These are phyloP conservation scores for Rossbeevera mucosa DNA, from an alignment of 768 basidiomycete genomes.

Conservation along the genomic window DNA sequence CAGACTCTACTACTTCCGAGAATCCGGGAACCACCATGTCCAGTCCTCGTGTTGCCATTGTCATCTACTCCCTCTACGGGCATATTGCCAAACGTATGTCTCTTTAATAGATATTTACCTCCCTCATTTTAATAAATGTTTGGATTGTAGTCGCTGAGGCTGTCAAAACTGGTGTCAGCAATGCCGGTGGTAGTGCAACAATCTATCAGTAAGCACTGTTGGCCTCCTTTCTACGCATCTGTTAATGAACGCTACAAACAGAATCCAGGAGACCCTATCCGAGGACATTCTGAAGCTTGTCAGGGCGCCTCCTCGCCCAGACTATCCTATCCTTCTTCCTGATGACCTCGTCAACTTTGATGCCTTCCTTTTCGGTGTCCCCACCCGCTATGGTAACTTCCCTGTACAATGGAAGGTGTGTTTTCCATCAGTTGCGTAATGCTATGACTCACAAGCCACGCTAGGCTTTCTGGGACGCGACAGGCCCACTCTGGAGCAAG, in stretches of 20 bases:
- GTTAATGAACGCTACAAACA: constrained; percentile 20
- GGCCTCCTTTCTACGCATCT: not conserved
- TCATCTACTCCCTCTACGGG: constrained; percentile 50
- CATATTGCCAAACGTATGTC: constrained; percentile 43
- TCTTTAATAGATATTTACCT: not conserved
- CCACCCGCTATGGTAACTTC: constrained; percentile 46
- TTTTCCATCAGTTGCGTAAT: not conserved
- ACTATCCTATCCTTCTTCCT: constrained; percentile 41
- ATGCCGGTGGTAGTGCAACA: constrained; percentile 39
- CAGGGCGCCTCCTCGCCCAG: constrained; percentile 65
- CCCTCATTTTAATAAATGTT: not conserved
- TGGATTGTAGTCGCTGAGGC: constrained; percentile 28
- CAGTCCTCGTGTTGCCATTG: constrained; percentile 39
- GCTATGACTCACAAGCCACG: constrained; percentile 19
- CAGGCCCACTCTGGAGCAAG: constrained; percentile 42
- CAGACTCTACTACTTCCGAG: not conserved
- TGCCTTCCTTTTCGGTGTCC: constrained; percentile 44
- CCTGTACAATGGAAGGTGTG: constrained; percentile 57
- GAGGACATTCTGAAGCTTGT: constrained; percentile 64
- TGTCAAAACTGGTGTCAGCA: constrained; percentile 37
- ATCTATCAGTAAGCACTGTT: constrained; percentile 42
- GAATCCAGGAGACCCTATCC: constrained; percentile 79
- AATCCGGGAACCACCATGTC: constrained; percentile 9
- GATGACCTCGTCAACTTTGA: constrained; percentile 32
- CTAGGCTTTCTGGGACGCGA: constrained; percentile 46